These are phyloP conservation scores for Allomyces macrogynus DNA, from an alignment of 192 early-diverging fungal species.

Conservation along the genomic window DNA sequence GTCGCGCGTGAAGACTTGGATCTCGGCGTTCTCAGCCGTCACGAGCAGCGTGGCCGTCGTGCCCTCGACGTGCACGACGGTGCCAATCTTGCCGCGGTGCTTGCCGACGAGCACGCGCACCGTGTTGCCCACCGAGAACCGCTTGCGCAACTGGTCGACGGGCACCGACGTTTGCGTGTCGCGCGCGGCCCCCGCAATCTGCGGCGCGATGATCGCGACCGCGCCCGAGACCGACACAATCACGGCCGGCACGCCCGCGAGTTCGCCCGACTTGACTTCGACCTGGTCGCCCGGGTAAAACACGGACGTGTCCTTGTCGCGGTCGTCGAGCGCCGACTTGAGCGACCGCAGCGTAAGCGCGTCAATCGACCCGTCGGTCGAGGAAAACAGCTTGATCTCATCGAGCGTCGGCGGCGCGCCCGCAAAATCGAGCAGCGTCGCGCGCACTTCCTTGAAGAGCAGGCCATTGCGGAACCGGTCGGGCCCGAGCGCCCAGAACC, in stretches of 20 bases:
- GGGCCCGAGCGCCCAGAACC: constrained; percentile 29
- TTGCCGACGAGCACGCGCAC: constrained; percentile 80
- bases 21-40: constrained; percentile 46
- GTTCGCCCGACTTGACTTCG: constrained; percentile 62
- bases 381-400: constrained; percentile 61
- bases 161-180: constrained; percentile 29
- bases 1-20: constrained; percentile 79
- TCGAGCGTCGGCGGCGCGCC: constrained; percentile 39
- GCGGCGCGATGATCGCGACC: constrained; percentile 45
- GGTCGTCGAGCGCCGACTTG: constrained; percentile 12
- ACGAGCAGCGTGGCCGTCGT: constrained; percentile 59
- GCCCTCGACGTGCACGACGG: constrained; percentile 68
- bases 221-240: constrained; percentile 54
- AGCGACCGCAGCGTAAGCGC: constrained; percentile 11
- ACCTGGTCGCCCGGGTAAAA: constrained; percentile 68
- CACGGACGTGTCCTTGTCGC: background rate
- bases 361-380: constrained; percentile 20
- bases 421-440: constrained; percentile 10
- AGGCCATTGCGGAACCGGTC: constrained; percentile 58
- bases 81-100: constrained; percentile 64
- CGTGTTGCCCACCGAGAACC: constrained; percentile 79
- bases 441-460: constrained; percentile 53
- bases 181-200: constrained; percentile 31
- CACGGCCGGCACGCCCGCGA: constrained; percentile 53
- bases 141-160: constrained; percentile 59